phyloP scores from a whole-genome alignment of 306 rosid species.

The Medicago ruthenica region DNA sequence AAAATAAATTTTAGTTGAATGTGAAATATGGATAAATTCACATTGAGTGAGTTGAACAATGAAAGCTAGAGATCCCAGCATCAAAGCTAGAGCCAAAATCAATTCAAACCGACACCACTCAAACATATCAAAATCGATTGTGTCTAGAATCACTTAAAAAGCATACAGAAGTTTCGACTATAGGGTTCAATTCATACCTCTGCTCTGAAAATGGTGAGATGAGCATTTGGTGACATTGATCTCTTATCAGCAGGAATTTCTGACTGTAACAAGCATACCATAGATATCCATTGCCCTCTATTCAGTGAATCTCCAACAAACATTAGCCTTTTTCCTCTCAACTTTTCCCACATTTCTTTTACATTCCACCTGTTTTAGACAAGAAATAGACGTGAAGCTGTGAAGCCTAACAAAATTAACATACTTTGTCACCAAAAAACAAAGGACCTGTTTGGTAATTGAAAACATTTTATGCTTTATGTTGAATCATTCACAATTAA shows the following conservation, averaged over 20 bases:
- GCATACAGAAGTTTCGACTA: not conserved
- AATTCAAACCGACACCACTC: not conserved
- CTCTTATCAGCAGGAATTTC: constrained; percentile 82
- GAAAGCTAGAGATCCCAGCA: not conserved
- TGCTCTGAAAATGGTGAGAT: constrained; percentile 87
- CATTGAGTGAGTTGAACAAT: not conserved
- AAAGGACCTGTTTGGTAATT: not conserved
- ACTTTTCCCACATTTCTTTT: constrained; percentile 90
- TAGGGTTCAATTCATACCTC: constrained; percentile 58
- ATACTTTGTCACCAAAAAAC: not conserved
- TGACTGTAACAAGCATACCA: constrained; percentile 92
- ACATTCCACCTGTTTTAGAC: constrained; percentile 69
- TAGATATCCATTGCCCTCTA: constrained; percentile 97
- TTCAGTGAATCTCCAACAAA: constrained; percentile 98
- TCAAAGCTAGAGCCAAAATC: not conserved
- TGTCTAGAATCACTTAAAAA: not conserved
- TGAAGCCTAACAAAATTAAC: constrained; percentile 26
- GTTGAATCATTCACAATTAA: not conserved
- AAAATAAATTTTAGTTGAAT: not conserved
- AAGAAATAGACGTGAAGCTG: constrained; percentile 23
- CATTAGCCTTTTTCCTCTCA: constrained; percentile 91
- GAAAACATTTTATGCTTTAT: not conserved
- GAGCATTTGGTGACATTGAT: constrained; percentile 94
- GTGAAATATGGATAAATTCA: not conserved
- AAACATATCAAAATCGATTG: not conserved